Base-by-base conservation (phyloP, 2,329 filamentous ascomycete genomes). In the Diaporthe citri region DNA sequence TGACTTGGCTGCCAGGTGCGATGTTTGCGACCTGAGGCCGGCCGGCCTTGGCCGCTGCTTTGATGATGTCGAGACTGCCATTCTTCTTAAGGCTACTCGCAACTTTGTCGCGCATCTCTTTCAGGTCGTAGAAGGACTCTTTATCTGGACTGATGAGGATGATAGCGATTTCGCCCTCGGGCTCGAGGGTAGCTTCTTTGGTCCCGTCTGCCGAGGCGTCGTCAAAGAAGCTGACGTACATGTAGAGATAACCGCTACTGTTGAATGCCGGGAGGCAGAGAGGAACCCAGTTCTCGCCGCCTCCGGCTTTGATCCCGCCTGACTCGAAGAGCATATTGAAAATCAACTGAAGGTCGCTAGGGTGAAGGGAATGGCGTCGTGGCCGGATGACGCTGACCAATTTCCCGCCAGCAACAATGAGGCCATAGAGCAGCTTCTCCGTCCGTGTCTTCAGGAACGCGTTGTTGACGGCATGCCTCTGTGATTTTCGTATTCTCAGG, bases 301-400 rank as follows among this genome's bases (percentile, higher is more conserved):
- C 95, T 8, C 94, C 96, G 28, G 95, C 93, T 82, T 97, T 96
- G 82, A 99, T 93, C 57, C 95, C 94, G 66, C 95, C 95, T 2
- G 96, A 97, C 85, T 97, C 96, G 80, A 99, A 99, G 2, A 99
- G 91, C 97, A 99, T 99, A 82, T 98, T 98, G 88, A 99, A 99
- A 76, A 99, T 96, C 60, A 99, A 90, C 81, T 98, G 96, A 34
- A 99, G 88, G 82, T 99, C 97, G 77, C 96, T 96, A 0, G 97
- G 97, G 79, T 99, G 97, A 3, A 99, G 88, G 0, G 96, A 98
- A 83, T 99, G 97, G 74, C 97, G 95, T 79, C 97, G 96, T 8
- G 97, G 97, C 51, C 97, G 90, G 74, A 98, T 94, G 51, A 99
- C 97, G 81, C 96, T 98, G 78, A 99, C 97, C 8, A 99, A 92